phyloP scores from a whole-genome alignment of 129 eudicot genomes.

The Artemisia tridentata region DNA sequence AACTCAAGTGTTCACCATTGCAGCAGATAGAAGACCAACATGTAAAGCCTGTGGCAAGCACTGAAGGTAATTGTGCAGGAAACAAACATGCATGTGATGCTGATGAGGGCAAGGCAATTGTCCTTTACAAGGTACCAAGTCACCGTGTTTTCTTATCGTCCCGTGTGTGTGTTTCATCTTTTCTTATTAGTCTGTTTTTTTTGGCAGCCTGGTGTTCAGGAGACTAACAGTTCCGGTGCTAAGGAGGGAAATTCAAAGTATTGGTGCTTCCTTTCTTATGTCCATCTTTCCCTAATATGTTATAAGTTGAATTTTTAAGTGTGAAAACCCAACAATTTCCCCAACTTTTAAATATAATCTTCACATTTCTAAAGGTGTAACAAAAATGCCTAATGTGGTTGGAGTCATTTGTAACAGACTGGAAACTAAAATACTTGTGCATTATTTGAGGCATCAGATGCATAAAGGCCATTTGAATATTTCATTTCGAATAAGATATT shows the following conservation, averaged over 20 bases:
- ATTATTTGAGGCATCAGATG: too few species aligned
- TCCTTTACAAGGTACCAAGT: conserved; percentile 68
- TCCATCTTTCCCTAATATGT: neutral
- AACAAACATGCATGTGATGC: conserved; percentile 39
- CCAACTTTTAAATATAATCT: neutral
- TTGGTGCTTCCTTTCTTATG: conserved; percentile 22
- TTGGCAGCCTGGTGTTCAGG: conserved; percentile 64
- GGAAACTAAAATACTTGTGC: too few species aligned
- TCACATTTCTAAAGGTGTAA: too few species aligned
- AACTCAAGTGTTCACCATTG: conserved; percentile 12
- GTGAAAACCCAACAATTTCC: conserved; percentile 12
- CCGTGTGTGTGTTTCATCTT: neutral
- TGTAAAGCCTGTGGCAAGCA: conserved; percentile 41
- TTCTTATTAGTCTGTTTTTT: conserved; percentile 16
- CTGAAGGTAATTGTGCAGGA: conserved; percentile 67
- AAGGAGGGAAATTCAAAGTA: conserved; percentile 76
- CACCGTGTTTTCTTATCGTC: conserved; percentile 14
- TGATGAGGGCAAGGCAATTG: conserved; percentile 78
- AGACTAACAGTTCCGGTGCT: conserved; percentile 40
- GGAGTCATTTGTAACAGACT: neutral
- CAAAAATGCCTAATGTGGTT: too few species aligned
- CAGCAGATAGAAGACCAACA: conserved; percentile 74
- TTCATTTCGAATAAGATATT: too few species aligned
- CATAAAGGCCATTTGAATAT: too few species aligned
- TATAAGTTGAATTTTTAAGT: conserved; percentile 4